Evolutionary conservation across 1,284 basidiomycete genomes (phyloP).

Genomic region (Ustilago cynodontis): DNA sequence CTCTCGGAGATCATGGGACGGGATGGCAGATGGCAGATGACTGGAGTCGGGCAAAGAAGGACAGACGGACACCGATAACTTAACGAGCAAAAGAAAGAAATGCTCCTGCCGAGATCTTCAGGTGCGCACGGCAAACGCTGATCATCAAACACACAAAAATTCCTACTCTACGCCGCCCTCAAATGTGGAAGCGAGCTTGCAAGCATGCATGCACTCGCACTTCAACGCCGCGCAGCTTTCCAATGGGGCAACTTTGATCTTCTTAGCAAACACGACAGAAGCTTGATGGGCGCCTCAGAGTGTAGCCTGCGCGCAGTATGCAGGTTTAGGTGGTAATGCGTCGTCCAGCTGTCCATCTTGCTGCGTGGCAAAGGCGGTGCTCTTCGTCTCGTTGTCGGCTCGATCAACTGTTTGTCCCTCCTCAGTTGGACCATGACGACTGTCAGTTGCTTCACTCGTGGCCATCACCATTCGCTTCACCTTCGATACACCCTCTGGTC

Average conservation of each 20-base stretch:
- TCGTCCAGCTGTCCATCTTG: not conserved
- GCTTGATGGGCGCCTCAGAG: not conserved
- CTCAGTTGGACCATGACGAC: not conserved
- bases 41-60: not conserved
- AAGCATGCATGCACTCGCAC: not conserved
- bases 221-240: not conserved
- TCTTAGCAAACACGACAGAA: not conserved
- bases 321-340: constrained; percentile 1
- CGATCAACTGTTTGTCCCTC: not conserved
- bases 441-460: too few species aligned
- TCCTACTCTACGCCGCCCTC: too few species aligned
- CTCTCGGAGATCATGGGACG: not conserved
- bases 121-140: not conserved
- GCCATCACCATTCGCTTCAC: not conserved
- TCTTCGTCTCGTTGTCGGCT: not conserved
- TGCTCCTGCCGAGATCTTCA: constrained; percentile 2
- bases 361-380: constrained; percentile 4
- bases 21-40: not conserved
- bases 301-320: not conserved
- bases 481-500: not conserved
- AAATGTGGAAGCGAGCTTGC: not conserved
- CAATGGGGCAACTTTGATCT: not conserved
- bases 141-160: not conserved
- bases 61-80: not conserved
- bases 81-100: not conserved